Conservation (phyloP, 164 flowering plant species). For the Stephania yunnanensis region DNA sequence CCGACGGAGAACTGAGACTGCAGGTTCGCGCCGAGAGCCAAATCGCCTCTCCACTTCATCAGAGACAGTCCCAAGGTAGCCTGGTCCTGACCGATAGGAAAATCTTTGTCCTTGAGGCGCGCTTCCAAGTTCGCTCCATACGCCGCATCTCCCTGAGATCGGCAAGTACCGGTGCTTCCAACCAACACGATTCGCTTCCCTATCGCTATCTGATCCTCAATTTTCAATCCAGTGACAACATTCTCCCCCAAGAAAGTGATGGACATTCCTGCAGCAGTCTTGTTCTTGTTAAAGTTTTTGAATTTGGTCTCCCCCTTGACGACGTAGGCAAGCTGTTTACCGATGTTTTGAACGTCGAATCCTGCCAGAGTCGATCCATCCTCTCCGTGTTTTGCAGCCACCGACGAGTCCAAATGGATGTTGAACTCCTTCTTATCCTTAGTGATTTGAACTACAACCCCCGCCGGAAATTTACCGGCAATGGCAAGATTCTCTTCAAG, state of each 20-base stretch:
- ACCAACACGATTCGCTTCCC: conserved; percentile 66
- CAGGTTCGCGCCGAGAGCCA: conserved; percentile 73
- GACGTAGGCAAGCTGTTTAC: conserved; percentile 77
- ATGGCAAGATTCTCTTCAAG: conserved; percentile 68
- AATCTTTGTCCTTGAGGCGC: conserved; percentile 66
- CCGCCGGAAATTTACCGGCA: conserved; percentile 51
- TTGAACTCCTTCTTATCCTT: conserved; percentile 95
- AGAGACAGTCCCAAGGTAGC: conserved; percentile 71
- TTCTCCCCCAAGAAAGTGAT: conserved; percentile 84
- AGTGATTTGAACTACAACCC: conserved; percentile 60
- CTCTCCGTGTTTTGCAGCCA: conserved; percentile 74
- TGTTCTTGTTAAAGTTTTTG: conserved; percentile 66
- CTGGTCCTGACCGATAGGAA: conserved; percentile 81
- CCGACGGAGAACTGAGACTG: conserved; percentile 78
- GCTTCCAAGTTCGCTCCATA: conserved; percentile 87
- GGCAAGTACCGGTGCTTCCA: conserved; percentile 75
- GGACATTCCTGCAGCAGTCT: conserved; percentile 68
- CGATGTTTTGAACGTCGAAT: conserved; percentile 79
- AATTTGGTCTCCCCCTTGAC: conserved; percentile 82
- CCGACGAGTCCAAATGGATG: conserved; percentile 80
- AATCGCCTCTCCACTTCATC: conserved; percentile 89
- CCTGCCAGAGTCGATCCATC: conserved; percentile 75
- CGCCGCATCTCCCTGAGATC: conserved; percentile 69
- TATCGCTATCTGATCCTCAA: conserved; percentile 73
- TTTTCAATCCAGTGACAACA: conserved; percentile 66